Conservation (phyloP, 2,329 filamentous ascomycete genomes). For the Beauveria asiatica region DNA sequence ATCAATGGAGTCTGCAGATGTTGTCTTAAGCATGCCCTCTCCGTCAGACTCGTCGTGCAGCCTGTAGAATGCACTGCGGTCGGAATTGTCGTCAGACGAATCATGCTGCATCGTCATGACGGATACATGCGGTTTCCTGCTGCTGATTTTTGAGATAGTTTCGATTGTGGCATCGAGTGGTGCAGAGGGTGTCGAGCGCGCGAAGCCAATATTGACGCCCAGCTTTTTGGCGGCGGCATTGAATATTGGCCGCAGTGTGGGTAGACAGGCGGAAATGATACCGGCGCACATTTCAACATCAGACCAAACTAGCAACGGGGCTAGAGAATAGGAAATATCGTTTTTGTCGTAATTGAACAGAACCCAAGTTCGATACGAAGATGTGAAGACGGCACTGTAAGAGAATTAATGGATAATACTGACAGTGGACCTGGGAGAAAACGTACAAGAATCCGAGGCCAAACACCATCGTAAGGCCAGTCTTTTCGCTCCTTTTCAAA, state of each 20-base stretch:
- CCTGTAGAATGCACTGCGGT: conserved; percentile 2
- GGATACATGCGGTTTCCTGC: not conserved
- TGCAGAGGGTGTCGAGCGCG: not conserved
- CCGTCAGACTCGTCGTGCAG: conserved; percentile 1
- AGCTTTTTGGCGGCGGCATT: conserved; percentile 14
- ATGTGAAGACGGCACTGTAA: conserved; percentile 37
- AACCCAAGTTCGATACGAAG: conserved; percentile 37
- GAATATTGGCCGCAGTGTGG: conserved; percentile 40
- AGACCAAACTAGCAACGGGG: conserved; percentile 38
- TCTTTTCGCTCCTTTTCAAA: conserved; percentile 31
- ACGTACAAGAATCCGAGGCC: conserved; percentile 35
- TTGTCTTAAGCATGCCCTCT: not conserved
- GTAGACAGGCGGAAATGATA: conserved; percentile 45
- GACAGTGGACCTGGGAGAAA: not conserved
- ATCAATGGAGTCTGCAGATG: not conserved
- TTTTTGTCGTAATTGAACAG: conserved; percentile 33
- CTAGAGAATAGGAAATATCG: conserved; percentile 39
- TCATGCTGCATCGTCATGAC: conserved; percentile 4
- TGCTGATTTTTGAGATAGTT: conserved; percentile 7
- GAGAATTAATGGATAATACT: not conserved
- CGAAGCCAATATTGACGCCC: not conserved
- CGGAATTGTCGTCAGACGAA: not conserved
- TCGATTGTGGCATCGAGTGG: not conserved
- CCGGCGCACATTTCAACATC: conserved; percentile 40
- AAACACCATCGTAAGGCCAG: conserved; percentile 36